Evolutionary conservation across 805 yeast species (phyloP).

Genomic region (Monosporozyma yasuniensis): DNA sequence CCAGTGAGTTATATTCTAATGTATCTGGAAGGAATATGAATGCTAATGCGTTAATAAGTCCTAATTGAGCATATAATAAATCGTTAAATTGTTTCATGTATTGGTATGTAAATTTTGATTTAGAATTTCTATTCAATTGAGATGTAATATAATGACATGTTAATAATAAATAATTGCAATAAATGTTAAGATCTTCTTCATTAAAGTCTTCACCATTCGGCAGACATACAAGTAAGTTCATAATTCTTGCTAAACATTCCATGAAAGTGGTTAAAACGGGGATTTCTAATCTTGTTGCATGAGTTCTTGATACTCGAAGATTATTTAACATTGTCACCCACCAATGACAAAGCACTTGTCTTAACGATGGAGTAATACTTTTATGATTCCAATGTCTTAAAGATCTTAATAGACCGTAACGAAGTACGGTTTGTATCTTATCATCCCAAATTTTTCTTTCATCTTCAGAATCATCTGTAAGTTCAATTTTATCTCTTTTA

Average conservation of each 20-base stretch:
- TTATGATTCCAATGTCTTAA: constrained; percentile 1
- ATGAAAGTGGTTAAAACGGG: constrained; percentile 24
- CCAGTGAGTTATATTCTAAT: constrained; percentile 16
- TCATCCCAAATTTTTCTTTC: neutral
- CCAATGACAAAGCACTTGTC: constrained; percentile 26
- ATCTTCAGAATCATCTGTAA: constrained; percentile 4
- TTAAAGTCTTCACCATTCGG: constrained; percentile 21
- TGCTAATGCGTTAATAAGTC: constrained; percentile 26
- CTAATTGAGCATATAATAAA: constrained; percentile 23
- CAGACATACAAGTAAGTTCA: constrained; percentile 6
- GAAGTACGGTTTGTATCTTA: constrained; percentile 2
- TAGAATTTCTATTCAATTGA: constrained; percentile 19
- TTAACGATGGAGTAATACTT: neutral
- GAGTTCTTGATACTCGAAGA: neutral
- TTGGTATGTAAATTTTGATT: constrained; percentile 3
- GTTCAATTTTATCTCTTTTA: constrained; percentile 3
- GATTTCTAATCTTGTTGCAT: neutral
- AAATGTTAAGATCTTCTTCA: constrained; percentile 18
- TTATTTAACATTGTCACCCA: constrained; percentile 19
- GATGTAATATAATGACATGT: constrained; percentile 24
- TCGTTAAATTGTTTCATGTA: constrained; percentile 1
- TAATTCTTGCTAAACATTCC: constrained; percentile 21
- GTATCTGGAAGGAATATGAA: constrained; percentile 24
- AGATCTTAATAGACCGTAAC: constrained; percentile 2
- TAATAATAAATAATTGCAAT: constrained; percentile 19